Evolutionary conservation across 1,284 basidiomycete genomes (phyloP), one percentile per base, ranked within the genome.

Genomic region (Ustilago sp.): DNA sequence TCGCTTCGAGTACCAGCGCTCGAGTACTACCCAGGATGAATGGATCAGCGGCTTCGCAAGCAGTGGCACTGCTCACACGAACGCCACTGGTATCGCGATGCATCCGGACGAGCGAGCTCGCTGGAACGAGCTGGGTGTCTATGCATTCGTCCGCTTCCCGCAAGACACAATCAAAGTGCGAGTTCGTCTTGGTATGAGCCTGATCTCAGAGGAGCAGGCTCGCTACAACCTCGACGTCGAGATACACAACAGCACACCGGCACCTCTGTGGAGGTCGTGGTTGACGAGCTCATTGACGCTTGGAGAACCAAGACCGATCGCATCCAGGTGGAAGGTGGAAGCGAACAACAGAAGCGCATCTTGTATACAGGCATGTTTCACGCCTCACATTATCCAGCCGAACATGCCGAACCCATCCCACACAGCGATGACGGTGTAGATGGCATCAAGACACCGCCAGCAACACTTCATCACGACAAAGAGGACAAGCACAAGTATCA

Each of bases 201-300:
- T 93, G 81, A 92, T 94, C 69, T 92, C 91, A 0, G 87, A 91
- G 15, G 90, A 91, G 8, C 92, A 93, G 80, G 93, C 93, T 0
- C 87, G 91, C 51, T 93, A 87, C 88, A 93, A 79, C 89, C 90
- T 88, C 0, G 90, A 93, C 38, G 76, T 82, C 28, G 87, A 87
- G 65, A 77, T 87, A 19, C 62, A 59, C 11, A 67, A 86, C 73
- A n/a, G n/a, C n/a, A n/a, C n/a, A n/a, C n/a, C n/a, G 89, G 88
- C 0, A 88, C 87, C 50, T 74, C 86, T 0, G 85, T 94, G 6
- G 92, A 93, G 77, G 83, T 89, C 53, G 93, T 93, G 0, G 91
- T 90, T 1, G 82, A 84, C 4, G 69, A 63, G 31, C 91, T 91
- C 3, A 89, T 92, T n/a, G 78, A 85, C 1, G 89, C 88, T 4